Base-by-base conservation (phyloP, 768 basidiomycete genomes). In the Mycena rosella region DNA sequence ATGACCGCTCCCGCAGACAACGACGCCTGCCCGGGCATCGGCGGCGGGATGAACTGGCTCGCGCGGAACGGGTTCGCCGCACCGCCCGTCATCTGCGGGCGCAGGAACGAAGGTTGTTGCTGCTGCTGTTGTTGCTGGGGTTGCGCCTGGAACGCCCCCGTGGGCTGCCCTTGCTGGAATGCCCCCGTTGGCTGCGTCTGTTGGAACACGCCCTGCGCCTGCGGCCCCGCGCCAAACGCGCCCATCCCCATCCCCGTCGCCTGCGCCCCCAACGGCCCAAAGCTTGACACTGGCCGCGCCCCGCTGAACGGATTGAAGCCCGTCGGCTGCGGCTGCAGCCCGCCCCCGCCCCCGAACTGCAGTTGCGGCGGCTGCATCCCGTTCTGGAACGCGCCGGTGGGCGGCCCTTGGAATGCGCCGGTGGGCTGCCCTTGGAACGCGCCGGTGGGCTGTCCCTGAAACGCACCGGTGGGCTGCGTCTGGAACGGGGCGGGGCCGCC, bases 281-380 rank as follows among this genome's bases (percentile, higher is more conserved):
- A 63, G 29, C 26, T 63, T 47, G 69, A 70, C 48, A 67, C 47
- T 1, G 69, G 69, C 48, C 69, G 48, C n/a, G 58, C 63, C 3
- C 65, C 65, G 44, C 42, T 59, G 66, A 71, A 71, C 1, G 70
- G 70, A 27, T 71, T 71, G 62, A 68, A 65, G 22, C 89, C 91
- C 11, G 90, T 92, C 18, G 81, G 75, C 71, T 91, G 88, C 20
- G 90, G 85, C 74, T 85, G 87, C 56, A 86, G 73, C 68, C 62
- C 79, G 65, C 73, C 54, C 32, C 56, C 38, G 26, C 52, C 55
- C 29, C 57, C 63, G 18, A 45, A 32, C 47, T 55, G 61, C 20
- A 48, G 66, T 34, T 59, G 65, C 36, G 57, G 57, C 5, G 52
- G 48, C 55, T 42, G 38, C 51, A 52, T 52, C 52, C 52, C 40